Percentiles rank a stretch among this genome's conserved stretches.
Conservation (phyloP, 352 stramenopile species). For the Globisporangium cystogenes region DNA sequence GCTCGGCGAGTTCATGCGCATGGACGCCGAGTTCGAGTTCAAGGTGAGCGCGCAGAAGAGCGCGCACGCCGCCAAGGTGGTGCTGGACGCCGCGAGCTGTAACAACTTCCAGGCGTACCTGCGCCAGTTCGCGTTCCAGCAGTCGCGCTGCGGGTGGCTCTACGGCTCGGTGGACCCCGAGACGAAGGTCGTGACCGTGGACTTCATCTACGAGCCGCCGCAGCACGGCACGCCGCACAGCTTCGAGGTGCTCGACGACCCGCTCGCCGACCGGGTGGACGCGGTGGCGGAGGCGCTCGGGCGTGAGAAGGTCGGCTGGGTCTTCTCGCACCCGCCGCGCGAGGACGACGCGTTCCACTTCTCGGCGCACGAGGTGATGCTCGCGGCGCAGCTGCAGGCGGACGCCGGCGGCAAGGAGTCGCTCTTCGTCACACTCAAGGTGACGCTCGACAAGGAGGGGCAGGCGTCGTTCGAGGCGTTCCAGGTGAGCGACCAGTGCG, state of each 20-base stretch:
- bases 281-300: conserved; percentile 85
- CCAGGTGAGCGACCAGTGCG: conserved; percentile 96
- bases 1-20: conserved; percentile 95
- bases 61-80: conserved; percentile 71
- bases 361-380: conserved; percentile 85
- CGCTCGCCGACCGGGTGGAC: conserved; percentile 79
- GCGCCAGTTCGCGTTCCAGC: conserved; percentile 90
- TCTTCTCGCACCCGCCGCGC: conserved; percentile 95
- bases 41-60: conserved; percentile 94
- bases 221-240: conserved; percentile 87
- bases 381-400: conserved; percentile 94
- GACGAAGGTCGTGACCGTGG: conserved; percentile 87
- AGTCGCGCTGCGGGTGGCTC: conserved; percentile 92
- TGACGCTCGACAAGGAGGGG: conserved; percentile 92
- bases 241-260: conserved; percentile 93
- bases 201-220: conserved; percentile 96
- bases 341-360: conserved; percentile 95
- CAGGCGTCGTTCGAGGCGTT: conserved; percentile 96
- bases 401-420: conserved; percentile 92
- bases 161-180: conserved; percentile 89
- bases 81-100: conserved; percentile 86
- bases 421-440: conserved; percentile 95
- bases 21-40: conserved; percentile 97
- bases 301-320: conserved; percentile 94
- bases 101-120: conserved; percentile 91